phyloP scores from a whole-genome alignment of 257 asterid species.

The Nicotiana paniculata region DNA sequence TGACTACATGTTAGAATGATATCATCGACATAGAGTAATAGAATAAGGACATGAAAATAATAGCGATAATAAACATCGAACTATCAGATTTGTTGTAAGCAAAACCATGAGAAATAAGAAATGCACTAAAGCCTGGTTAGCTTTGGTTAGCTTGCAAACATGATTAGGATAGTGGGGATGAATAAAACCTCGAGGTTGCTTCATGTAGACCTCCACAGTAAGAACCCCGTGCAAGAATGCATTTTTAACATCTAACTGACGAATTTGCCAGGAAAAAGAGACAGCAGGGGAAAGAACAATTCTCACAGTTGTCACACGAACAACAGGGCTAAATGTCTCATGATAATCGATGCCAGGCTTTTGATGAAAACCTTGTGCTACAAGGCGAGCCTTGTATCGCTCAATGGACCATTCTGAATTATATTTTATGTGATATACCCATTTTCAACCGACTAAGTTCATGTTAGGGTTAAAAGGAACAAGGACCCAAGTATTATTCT shows the following conservation, averaged over 20 bases:
- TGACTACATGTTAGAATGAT: neutral
- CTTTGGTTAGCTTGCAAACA: neutral
- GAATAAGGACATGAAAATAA: neutral
- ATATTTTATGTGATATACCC: too few species aligned
- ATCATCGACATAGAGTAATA: neutral
- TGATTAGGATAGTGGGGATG: neutral
- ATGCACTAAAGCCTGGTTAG: neutral
- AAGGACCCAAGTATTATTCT: neutral
- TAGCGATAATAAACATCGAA: neutral
- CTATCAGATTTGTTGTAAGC: neutral
- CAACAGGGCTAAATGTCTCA: too few species aligned
- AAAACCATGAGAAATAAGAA: neutral
- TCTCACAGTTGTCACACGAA: too few species aligned
- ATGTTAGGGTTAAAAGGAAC: neutral
- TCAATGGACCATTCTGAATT: too few species aligned
- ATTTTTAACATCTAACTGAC: too few species aligned
- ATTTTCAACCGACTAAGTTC: neutral
- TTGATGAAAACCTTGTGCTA: too few species aligned
- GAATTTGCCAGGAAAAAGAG: too few species aligned
- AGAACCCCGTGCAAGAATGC: too few species aligned
- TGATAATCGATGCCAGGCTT: too few species aligned
- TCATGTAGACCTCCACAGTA: neutral
- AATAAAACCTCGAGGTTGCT: neutral
- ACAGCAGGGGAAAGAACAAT: too few species aligned
- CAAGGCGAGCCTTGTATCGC: too few species aligned